Base-by-base conservation (phyloP, 2,329 filamentous ascomycete species). In the Ophiognomonia clavigignenti-juglandacearum region DNA sequence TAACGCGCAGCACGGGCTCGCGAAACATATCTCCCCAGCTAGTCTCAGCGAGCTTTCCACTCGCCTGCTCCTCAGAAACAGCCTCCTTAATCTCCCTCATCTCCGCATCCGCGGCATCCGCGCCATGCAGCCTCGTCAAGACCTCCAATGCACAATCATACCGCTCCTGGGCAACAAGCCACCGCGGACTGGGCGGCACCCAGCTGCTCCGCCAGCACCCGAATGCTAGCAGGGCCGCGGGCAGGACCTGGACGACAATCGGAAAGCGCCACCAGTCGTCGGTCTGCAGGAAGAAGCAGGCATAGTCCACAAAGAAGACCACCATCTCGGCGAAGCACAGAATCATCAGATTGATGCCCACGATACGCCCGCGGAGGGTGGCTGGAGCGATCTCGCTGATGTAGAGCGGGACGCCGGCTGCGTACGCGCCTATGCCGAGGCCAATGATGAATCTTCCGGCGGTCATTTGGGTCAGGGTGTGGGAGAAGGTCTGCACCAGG, bases 21-120 rank as follows among this genome's bases (percentile, higher is more conserved):
- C 51, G 55, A 38, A 63, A 61, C 59, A 63, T 61, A 38, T 61
- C 59, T 2, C 39, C 39, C 59, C 60, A 62, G 6, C 52, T 49
- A 18, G 56, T 52, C 29, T 51, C 52, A 8, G 52, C 32, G 14
- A 52, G n/a, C 4, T 23, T 14, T 4, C 20, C 36, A 11, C 5
- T 54, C 19, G 51, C 56, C 14, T 59, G 48, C n/a, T 61, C 53
- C 20, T 56, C 51, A 8, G 56, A 48, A 1, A 57, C 53, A 18
- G 57, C 57, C 22, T 53, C 56, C 10, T 43, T 72, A 45, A 84
- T 81, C 63, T 84, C 49, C 2, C 41, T 37, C 45, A 51, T 51
- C 45, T 48, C 81, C 2, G 37, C 18, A 16, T 42, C 49, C 8
- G 53, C 53, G 13, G 51, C 51, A 13, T 47, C 52, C 2, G 41